A percentile compares a stretch with the other conserved stretches of the same genome.
phyloP scores from a whole-genome alignment of 2,329 filamentous ascomycete genomes.

The Epichloe scottii region DNA sequence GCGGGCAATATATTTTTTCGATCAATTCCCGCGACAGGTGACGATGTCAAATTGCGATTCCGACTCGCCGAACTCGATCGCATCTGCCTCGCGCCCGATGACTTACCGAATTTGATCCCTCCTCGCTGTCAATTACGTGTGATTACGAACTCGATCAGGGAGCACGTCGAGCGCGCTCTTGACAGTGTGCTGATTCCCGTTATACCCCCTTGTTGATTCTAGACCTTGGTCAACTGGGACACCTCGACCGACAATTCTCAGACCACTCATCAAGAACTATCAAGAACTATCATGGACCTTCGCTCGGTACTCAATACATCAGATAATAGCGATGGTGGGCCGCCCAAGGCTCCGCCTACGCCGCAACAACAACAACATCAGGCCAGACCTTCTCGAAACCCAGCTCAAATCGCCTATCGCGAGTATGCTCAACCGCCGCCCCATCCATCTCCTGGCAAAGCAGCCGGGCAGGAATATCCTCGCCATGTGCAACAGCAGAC shows the following conservation, averaged over 20 bases:
- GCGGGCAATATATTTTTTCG: background rate
- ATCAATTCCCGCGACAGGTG: conserved; percentile 6
- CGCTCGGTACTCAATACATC: conserved; percentile 41
- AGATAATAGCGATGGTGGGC: conserved; percentile 30
- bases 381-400: conserved; percentile 24
- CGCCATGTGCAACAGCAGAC: conserved; percentile 18
- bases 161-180: background rate
- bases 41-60: conserved; percentile 15
- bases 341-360: conserved; percentile 20
- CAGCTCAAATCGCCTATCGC: conserved; percentile 34
- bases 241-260: background rate
- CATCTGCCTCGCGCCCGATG: conserved; percentile 7
- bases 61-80: conserved; percentile 10
- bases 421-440: conserved; percentile 30
- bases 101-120: conserved; percentile 2
- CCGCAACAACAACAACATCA: conserved; percentile 20
- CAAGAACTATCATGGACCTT: conserved; percentile 33
- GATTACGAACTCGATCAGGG: background rate
- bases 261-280: background rate
- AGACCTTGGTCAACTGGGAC: background rate
- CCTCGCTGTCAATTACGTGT: background rate
- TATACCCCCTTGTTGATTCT: background rate
- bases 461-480: conserved; percentile 33
- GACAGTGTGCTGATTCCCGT: background rate
- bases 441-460: conserved; percentile 36